Evolutionary conservation across 257 asterid genomes (phyloP).

Genomic region (Scutellaria baicalensis): DNA sequence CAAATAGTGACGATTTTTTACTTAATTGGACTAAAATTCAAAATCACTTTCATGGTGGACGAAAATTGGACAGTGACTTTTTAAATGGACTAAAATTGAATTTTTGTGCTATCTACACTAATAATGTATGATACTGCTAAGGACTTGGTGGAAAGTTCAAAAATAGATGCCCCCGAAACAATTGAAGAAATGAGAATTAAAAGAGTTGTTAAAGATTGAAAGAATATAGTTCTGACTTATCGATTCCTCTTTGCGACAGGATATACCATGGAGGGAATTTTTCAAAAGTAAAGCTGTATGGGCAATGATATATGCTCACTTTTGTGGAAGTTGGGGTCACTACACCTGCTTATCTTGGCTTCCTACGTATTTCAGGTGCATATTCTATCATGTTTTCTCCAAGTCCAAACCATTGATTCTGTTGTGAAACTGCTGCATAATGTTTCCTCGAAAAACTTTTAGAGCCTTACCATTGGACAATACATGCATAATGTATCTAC

Average conservation of each 20-base stretch:
- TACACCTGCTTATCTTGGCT: constrained; percentile 94
- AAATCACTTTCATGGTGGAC: too few relatives aligned
- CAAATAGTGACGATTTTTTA: too few relatives aligned
- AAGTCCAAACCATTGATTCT: not conserved
- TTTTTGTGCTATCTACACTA: not conserved
- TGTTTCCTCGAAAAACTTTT: not conserved
- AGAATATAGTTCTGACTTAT: not conserved
- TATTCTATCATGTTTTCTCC: not conserved
- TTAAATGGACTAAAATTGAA: too few relatives aligned
- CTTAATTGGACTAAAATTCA: too few relatives aligned
- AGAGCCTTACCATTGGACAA: not conserved
- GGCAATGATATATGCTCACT: constrained; percentile 99
- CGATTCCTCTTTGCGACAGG: constrained; percentile 36
- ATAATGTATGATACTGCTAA: constrained; percentile 5
- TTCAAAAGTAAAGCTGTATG: constrained; percentile 87
- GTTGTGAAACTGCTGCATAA: not conserved
- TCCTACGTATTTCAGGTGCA: constrained; percentile 94
- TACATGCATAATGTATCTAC: not conserved
- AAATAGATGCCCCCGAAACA: not conserved
- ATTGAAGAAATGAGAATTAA: not conserved
- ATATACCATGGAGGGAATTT: constrained; percentile 89
- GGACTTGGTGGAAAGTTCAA: not conserved
- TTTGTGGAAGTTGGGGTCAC: constrained; percentile 99
- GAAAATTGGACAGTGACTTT: too few relatives aligned
- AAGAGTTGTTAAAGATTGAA: constrained; percentile 1